Evolutionary conservation across 148 eudicot species (phyloP), one percentile per base, ranked within the genome.

Genomic region (Fagopyrum tataricum): DNA sequence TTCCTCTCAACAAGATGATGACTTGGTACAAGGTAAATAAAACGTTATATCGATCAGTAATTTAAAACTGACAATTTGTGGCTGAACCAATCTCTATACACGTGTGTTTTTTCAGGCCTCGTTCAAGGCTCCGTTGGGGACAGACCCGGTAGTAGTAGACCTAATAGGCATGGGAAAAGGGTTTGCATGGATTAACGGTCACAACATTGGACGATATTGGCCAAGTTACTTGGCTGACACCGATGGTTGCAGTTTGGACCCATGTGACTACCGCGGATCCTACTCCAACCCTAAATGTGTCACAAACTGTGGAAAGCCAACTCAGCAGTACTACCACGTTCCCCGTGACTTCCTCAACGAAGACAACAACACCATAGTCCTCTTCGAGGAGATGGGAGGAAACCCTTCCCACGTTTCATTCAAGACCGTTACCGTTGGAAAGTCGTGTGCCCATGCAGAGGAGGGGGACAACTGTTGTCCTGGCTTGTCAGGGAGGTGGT

Each of bases 1-100:
- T 82, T 6, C 86, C 82, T 0, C 18, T 75, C 14, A 51, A 81
- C 51, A 70, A 51, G 47, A 71, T 61, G 55, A 69, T 85, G 78
- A 76, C 77, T 47, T 85, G 88, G 88, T 85, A 82, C 70, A 83
- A 85, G 88, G 88, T 85, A 76, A 10, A 1, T 2, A 61, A 11
- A 3, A 31, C 37, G 1, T 31, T 1, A 31, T 31, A 31, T 31
- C 37, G 2, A 31, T 31, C n/a, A n/a, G n/a, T n/a, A n/a, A n/a
- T n/a, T n/a, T n/a, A n/a, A n/a, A n/a, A n/a, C n/a, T n/a, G n/a
- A n/a, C n/a, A n/a, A 31, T 1, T 31, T 31, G 2, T 31, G 37
- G 37, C 37, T 1, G 1, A 31, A 31, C 0, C 37, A 31, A 31
- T 1, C 37, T 1, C 1, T 31, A 31, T 31, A 31, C 1, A 31